A percentile compares a stretch with the other conserved stretches of the same genome.
Conservation (phyloP, 805 yeast species). For the Candida argentea region DNA sequence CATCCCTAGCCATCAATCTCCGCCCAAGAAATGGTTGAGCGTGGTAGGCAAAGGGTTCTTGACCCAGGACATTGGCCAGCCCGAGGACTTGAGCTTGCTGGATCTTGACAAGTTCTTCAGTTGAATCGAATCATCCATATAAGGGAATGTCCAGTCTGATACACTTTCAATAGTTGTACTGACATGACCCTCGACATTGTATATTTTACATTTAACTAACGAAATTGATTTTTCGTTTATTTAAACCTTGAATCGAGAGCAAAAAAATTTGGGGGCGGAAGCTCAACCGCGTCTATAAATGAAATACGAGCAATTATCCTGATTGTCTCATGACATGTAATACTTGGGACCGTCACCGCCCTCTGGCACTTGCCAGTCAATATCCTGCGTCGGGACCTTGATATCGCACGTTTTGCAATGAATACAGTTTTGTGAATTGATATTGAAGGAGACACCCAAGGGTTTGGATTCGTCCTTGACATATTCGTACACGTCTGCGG, state of each 20-base stretch:
- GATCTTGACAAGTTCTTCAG: constrained; percentile 40
- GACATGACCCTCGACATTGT: too few species aligned
- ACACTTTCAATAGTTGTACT: too few species aligned
- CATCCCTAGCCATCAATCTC: constrained; percentile 18
- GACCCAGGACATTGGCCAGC: constrained; percentile 67
- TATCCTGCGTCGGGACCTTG: constrained; percentile 91
- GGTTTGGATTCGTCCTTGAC: constrained; percentile 50
- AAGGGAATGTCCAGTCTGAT: too few species aligned
- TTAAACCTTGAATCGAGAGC: too few species aligned
- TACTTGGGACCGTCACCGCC: constrained; percentile 99
- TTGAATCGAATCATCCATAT: constrained; percentile 6
- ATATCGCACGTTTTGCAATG: constrained; percentile 99
- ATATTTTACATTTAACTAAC: too few species aligned
- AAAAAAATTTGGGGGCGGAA: too few species aligned
- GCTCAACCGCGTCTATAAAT: too few species aligned
- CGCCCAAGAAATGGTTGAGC: constrained; percentile 56
- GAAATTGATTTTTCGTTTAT: too few species aligned
- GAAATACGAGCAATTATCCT: too few species aligned
- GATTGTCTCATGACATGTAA: constrained; percentile 70
- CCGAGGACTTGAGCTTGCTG: constrained; percentile 67
- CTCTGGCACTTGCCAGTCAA: constrained; percentile 95
- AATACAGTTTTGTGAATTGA: constrained; percentile 94
- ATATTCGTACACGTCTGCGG: constrained; percentile 97
- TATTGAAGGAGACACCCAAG: constrained; percentile 75
- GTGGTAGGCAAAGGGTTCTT: constrained; percentile 70